Base-by-base conservation (phyloP, 495 filamentous ascomycete species). In the Penicillium lividum region DNA sequence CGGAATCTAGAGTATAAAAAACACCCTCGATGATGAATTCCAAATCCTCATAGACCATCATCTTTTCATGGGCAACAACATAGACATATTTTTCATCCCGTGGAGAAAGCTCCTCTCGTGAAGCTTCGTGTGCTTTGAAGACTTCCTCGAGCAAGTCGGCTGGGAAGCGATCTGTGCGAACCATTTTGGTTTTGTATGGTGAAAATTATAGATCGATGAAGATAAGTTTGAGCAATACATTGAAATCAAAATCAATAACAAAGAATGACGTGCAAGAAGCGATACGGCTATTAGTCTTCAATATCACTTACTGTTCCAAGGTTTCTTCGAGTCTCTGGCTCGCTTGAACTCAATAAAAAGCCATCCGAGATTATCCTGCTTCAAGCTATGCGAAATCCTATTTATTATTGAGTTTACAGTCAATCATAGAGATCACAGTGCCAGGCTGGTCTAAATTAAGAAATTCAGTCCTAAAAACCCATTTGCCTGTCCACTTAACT, bases 11-110 rank as follows among this genome's bases (percentile, higher is more conserved):
- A 22, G 36, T 30, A 5, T 34, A 10, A 36, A 42, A 51, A n/a
- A 51, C 55, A 2, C 55, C 47, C 38, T 57, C 55, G n/a, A 57
- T 57, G 6, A 51, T 57, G 47, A 57, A 51, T 29, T 51, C 47
- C 9, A 48, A 34, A 15, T 52, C 55, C 1, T 43, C 29, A 2
- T 5, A 16, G 36, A 4, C 8, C n/a, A 28, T 31, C 28, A 43
- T 7, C 27, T 34, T 43, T 34, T 57, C 55, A 34, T 57, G 55
- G 16, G 9, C 36, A 31, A 57, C 47, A 8, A 57, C 34, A 22
- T 25, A 57, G 36, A 57, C 55, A 3, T 10, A 30, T 30, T 30
- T 6, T n/a, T 5, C 16, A 11, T 5, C 16, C 25, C 36, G 31
- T 7, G 16, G 16, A 29, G n/a, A 25, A 34, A 46, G n/a, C 22